Base-by-base conservation (phyloP, 805 yeast species). In the Suhomyces faveliae region DNA sequence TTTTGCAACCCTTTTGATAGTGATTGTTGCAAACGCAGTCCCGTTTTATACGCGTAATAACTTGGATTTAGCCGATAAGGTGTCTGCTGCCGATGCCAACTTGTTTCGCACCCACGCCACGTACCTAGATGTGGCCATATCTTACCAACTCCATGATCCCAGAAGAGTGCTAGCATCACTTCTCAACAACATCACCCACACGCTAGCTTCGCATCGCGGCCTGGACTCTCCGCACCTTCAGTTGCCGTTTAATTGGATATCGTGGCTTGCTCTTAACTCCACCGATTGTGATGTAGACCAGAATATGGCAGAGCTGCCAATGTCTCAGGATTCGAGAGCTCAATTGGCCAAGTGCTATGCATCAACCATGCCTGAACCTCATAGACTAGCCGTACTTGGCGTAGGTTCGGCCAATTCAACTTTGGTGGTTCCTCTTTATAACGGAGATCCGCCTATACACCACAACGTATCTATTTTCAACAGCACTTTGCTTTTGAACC, bases 171-270 rank as follows among this genome's bases (percentile, higher is more conserved):
- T 66, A 5, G 63, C 66, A 8, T 48, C 68, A 5, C 57, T 64
- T 61, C 37, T 57, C 11, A 35, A 46, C 19, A 17, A 40, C 3
- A 35, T 59, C 19, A 11, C 17, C 19, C 35, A 22, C 6, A 13
- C 40, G 8, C 23, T 42, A 25, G 39, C 51, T 20, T 48, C 23
- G 30, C 39, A 57, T 6, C 37, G 23, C 27, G 52, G 15, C 17
- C 59, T 60, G 7, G 60, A n/a, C n/a, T n/a, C 59, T 40, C 55
- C 65, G 3, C 30, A 48, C 4, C 56, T 61, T 40, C 45, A 55
- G 23, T 27, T 67, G 3, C 70, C 70, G 1, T 70, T 70, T 46
- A 48, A 59, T 38, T 69, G 74, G 73, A 45, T 42, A 11, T 60
- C 58, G 27, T 65, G 68, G 66, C 43, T 56, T 11, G 42, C 19